These are phyloP conservation scores for Sarocladium strictum DNA, from an alignment of 2,329 filamentous ascomycete genomes.

Conservation along the genomic window DNA sequence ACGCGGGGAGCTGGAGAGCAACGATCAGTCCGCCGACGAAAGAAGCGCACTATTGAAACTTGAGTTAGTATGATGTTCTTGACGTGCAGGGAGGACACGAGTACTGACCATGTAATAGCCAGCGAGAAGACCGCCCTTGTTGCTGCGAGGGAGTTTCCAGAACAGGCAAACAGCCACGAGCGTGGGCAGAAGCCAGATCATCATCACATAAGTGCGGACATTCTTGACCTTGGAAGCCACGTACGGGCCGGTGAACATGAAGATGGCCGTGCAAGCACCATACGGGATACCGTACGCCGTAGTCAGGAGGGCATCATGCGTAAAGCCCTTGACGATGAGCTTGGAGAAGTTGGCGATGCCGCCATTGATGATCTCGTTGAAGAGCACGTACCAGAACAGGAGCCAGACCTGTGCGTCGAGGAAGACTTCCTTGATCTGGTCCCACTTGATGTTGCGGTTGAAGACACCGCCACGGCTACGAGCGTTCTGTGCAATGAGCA, in stretches of 20 bases:
- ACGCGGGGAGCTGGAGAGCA: slow-evolving; percentile 41
- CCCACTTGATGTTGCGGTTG: slow-evolving; percentile 30
- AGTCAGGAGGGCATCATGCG: slow-evolving; percentile 23
- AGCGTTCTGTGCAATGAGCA: slow-evolving; percentile 56
- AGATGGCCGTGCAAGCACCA: slow-evolving; percentile 11
- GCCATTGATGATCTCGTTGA: slow-evolving; percentile 18
- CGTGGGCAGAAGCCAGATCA: slow-evolving; percentile 11
- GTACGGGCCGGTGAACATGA: slow-evolving; percentile 11
- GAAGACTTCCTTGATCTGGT: slow-evolving; percentile 32
- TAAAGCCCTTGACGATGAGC: slow-evolving; percentile 28
- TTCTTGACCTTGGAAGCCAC: slow-evolving; percentile 10
- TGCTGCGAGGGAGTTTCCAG: slow-evolving; percentile 10
- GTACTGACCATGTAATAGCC: slow-evolving; percentile 17
- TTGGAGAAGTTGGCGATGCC: slow-evolving; percentile 19
- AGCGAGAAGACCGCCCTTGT: slow-evolving; percentile 20
- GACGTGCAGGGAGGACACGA: background rate
- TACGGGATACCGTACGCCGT: slow-evolving; percentile 34
- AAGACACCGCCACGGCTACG: slow-evolving; percentile 32
- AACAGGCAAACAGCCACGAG: slow-evolving; percentile 9
- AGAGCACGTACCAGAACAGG: slow-evolving; percentile 25
- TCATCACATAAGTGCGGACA: slow-evolving; percentile 15
- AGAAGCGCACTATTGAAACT: slow-evolving; percentile 14
- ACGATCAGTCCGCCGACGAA: slow-evolving; percentile 45
- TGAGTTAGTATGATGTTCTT: background rate
- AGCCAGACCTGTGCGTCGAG: slow-evolving; percentile 33